phyloP scores from a whole-genome alignment of 2,329 filamentous ascomycete genomes.

The Claviceps sp. region DNA sequence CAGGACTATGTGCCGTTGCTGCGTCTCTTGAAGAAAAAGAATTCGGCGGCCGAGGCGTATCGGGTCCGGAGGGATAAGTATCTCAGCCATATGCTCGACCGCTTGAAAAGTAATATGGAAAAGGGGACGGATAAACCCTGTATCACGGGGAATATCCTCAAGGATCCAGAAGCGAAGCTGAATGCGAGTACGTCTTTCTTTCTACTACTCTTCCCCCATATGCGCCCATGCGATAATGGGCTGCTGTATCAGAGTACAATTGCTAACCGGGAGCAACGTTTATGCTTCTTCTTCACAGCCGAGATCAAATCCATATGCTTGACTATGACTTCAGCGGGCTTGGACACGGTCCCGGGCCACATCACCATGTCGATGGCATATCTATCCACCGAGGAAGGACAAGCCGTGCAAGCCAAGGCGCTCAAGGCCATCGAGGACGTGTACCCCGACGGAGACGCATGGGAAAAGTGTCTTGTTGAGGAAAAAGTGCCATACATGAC shows the following conservation, averaged over 20 bases:
- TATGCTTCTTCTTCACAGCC: conserved; percentile 25
- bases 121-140: conserved; percentile 27
- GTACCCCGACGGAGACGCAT: conserved; percentile 64
- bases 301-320: conserved; percentile 72
- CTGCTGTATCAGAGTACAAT: too few relatives aligned
- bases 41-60: conserved; percentile 49
- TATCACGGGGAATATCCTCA: conserved; percentile 41
- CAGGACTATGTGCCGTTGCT: conserved; percentile 73
- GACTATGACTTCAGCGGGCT: conserved; percentile 68
- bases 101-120: conserved; percentile 28
- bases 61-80: conserved; percentile 54
- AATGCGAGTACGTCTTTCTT: conserved; percentile 17
- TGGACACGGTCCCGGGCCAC: conserved; percentile 71
- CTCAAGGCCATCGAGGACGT: conserved; percentile 56
- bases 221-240: background rate
- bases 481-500: conserved; percentile 68
- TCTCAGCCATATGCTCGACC: conserved; percentile 52
- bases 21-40: conserved; percentile 48
- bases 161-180: conserved; percentile 28
- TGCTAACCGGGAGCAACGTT: background rate
- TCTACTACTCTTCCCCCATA: background rate
- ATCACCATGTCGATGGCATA: conserved; percentile 70
- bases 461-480: conserved; percentile 57
- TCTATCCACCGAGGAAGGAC: conserved; percentile 53
- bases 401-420: conserved; percentile 55